Percentiles rank a stretch among this genome's conserved stretches.
phyloP scores from a whole-genome alignment of 2,329 filamentous ascomycete species.

The Zasmidium citrigriseum region DNA sequence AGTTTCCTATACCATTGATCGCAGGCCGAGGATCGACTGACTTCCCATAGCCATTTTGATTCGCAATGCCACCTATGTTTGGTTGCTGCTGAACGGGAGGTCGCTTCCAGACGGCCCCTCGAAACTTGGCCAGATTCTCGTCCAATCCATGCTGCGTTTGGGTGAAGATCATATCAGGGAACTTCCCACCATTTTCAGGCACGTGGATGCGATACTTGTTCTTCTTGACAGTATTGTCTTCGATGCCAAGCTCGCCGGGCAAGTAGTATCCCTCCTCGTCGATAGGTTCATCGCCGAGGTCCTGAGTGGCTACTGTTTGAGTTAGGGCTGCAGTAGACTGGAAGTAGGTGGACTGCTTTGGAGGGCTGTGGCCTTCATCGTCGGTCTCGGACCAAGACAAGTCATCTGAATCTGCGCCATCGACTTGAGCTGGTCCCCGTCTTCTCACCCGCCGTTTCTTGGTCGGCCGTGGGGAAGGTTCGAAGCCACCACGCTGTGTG shows the following conservation, averaged over 20 bases:
- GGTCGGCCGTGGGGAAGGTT: slow-evolving; percentile 33
- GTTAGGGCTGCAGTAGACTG: slow-evolving; percentile 2
- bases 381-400: slow-evolving; percentile 21
- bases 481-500: slow-evolving; percentile 31
- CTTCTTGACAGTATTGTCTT: slow-evolving; percentile 31
- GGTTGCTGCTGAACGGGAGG: slow-evolving; percentile 25
- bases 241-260: slow-evolving; percentile 25
- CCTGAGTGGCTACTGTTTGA: slow-evolving; percentile 11
- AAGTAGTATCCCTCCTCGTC: slow-evolving; percentile 27
- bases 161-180: slow-evolving; percentile 45
- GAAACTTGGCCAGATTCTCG: slow-evolving; percentile 46
- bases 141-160: slow-evolving; percentile 43
- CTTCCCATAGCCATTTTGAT: slow-evolving; percentile 7
- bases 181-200: slow-evolving; percentile 40
- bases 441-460: slow-evolving; percentile 31
- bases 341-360: slow-evolving; percentile 11
- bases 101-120: slow-evolving; percentile 52
- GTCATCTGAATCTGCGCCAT: slow-evolving; percentile 26
- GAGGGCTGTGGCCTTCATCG: slow-evolving; percentile 22
- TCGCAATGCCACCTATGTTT: slow-evolving; percentile 7
- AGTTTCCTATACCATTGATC: slow-evolving; percentile 19
- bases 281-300: slow-evolving; percentile 6
- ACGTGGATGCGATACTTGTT: slow-evolving; percentile 47
- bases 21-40: background rate
- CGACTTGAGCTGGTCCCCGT: slow-evolving; percentile 20